Evolutionary conservation across 1,284 basidiomycete species (phyloP).

Genomic region (Heterobasidion parviporum): DNA sequence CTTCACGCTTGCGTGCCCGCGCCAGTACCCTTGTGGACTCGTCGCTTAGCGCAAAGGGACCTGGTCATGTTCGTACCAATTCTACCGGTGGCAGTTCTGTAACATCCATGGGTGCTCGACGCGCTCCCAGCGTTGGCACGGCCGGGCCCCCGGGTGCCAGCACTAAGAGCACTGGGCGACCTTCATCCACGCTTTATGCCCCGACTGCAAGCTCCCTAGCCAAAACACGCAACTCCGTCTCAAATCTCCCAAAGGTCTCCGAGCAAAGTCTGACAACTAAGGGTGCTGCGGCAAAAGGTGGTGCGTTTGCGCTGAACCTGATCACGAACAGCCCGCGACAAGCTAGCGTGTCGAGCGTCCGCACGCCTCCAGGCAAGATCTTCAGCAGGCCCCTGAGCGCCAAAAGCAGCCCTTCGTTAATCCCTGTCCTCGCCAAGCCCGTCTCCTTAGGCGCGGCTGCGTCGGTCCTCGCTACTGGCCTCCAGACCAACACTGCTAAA

Average conservation of each 20-base stretch:
- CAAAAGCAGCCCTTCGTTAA: slow-evolving; percentile 23
- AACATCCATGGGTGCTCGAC: slow-evolving; percentile 31
- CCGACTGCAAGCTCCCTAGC: slow-evolving; percentile 75
- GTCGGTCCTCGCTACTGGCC: slow-evolving; percentile 13
- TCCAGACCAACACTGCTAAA: not conserved
- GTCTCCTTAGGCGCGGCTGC: slow-evolving; percentile 25
- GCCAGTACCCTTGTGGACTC: slow-evolving; percentile 20
- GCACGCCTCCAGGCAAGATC: slow-evolving; percentile 25
- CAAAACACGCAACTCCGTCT: slow-evolving; percentile 28
- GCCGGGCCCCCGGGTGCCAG: slow-evolving; percentile 8
- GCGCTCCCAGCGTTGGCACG: slow-evolving; percentile 8
- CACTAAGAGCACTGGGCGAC: slow-evolving; percentile 12
- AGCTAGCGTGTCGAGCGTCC: slow-evolving; percentile 13
- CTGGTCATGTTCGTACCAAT: slow-evolving; percentile 4
- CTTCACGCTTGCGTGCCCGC: slow-evolving; percentile 17
- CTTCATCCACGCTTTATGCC: slow-evolving; percentile 52
- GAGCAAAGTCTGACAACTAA: slow-evolving; percentile 1
- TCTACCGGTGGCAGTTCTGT: slow-evolving; percentile 13
- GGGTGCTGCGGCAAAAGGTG: too few species aligned
- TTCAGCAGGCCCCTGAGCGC: slow-evolving; percentile 43
- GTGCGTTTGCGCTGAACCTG: slow-evolving; percentile 24
- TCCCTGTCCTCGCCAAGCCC: slow-evolving; percentile 24
- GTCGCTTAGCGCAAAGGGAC: slow-evolving; percentile 28
- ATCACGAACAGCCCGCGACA: slow-evolving; percentile 37
- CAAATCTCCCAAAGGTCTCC: slow-evolving; percentile 2